phyloP scores from a whole-genome alignment of 768 basidiomycete genomes.

The Rhodotorula paludigena region DNA sequence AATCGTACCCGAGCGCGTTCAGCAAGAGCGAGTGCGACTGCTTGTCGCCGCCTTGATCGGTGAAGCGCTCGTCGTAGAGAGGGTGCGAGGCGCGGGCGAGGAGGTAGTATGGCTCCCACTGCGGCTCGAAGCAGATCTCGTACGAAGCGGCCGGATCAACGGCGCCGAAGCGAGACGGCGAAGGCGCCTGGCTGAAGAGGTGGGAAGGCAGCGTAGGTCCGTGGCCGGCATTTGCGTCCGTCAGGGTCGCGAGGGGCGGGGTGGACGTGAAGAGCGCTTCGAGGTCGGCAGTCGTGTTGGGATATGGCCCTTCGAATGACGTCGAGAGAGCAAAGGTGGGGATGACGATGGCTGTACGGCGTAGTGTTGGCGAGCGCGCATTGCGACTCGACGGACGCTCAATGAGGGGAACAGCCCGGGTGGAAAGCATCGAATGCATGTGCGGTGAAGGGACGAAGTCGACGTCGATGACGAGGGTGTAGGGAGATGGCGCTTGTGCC shows the following conservation, averaged over 20 bases:
- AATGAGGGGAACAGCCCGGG: constrained; percentile 10
- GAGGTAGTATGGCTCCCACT: constrained; percentile 34
- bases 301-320: background rate
- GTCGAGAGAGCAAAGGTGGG: constrained; percentile 8
- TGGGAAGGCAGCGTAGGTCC: constrained; percentile 18
- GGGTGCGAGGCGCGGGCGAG: constrained; percentile 17
- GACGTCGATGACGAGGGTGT: constrained; percentile 19
- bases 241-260: constrained; percentile 9
- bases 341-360: constrained; percentile 8
- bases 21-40: constrained; percentile 18
- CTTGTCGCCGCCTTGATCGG: constrained; percentile 30
- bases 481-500: background rate
- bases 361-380: constrained; percentile 8
- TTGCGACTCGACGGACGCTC: background rate
- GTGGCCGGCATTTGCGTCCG: constrained; percentile 25
- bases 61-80: constrained; percentile 28
- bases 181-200: constrained; percentile 1
- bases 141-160: constrained; percentile 8
- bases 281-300: constrained; percentile 1
- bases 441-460: constrained; percentile 23
- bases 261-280: background rate
- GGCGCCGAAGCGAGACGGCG: constrained; percentile 18
- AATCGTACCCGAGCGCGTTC: constrained; percentile 21
- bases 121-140: constrained; percentile 17
- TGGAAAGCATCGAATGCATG: constrained; percentile 10